Conservation (phyloP, 306 rosid species). For the Cucumis hystrix region DNA sequence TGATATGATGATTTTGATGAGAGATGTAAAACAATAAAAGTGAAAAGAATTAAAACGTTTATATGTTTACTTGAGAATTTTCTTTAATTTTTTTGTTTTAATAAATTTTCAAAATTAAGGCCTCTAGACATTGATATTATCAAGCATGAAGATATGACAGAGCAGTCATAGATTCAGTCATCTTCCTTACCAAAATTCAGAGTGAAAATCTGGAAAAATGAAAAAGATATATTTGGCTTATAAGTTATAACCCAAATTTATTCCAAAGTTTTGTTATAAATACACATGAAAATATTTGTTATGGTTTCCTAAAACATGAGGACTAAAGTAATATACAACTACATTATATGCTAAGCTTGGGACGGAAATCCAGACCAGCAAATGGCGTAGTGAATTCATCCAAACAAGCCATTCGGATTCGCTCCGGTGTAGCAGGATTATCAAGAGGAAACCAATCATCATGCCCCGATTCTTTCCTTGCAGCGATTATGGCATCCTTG, state of each 20-base stretch:
- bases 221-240: not conserved
- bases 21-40: too few species aligned
- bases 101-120: too few species aligned
- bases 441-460: constrained; percentile 89
- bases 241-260: not conserved
- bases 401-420: constrained; percentile 88
- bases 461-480: constrained; percentile 51
- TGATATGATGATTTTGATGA: too few species aligned
- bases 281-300: not conserved
- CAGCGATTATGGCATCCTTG: constrained; percentile 72
- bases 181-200: not conserved
- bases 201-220: not conserved
- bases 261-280: not conserved
- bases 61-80: too few species aligned
- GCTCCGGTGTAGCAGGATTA: constrained; percentile 87
- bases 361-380: constrained; percentile 35
- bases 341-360: constrained; percentile 65
- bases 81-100: too few species aligned
- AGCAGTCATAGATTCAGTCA: not conserved
- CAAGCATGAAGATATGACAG: not conserved
- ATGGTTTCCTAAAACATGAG: not conserved
- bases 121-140: too few species aligned
- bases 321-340: not conserved
- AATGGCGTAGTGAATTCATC: constrained; percentile 45
- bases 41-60: too few species aligned